These are phyloP conservation scores for sorghum (Sorghum bicolor) DNA, from an alignment of 176 grass and related monocot genomes.

Conservation along the genomic window DNA sequence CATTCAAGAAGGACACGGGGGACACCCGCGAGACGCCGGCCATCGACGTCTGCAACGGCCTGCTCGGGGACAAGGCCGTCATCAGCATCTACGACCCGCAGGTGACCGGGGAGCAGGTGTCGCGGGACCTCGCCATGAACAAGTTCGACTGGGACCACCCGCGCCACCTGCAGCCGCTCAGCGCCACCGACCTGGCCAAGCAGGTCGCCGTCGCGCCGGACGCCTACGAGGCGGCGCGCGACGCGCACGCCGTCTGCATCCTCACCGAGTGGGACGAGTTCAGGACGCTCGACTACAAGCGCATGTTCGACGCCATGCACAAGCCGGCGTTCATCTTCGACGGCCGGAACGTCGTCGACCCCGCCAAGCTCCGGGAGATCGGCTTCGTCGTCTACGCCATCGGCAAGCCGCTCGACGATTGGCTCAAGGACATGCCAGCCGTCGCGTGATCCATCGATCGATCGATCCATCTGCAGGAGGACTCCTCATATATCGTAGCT, in stretches of 20 bases:
- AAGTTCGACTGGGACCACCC: slow-evolving; percentile 87
- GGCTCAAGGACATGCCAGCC: slow-evolving; percentile 46
- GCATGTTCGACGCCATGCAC: slow-evolving; percentile 49
- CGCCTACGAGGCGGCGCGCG: slow-evolving; percentile 37
- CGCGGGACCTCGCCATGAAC: slow-evolving; percentile 71
- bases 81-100: slow-evolving; percentile 80
- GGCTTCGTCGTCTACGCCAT: slow-evolving; percentile 51
- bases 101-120: slow-evolving; percentile 67
- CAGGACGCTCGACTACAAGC: slow-evolving; percentile 32
- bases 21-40: slow-evolving; percentile 44
- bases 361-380: slow-evolving; percentile 41
- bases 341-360: slow-evolving; percentile 45
- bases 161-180: slow-evolving; percentile 67
- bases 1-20: slow-evolving; percentile 49
- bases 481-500: not conserved
- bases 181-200: slow-evolving; percentile 4
- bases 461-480: not conserved
- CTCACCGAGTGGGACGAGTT: slow-evolving; percentile 63
- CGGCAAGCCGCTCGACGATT: slow-evolving; percentile 44
- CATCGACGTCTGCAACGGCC: slow-evolving; percentile 42
- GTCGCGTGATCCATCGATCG: slow-evolving; percentile 5
- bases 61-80: slow-evolving; percentile 45
- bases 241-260: slow-evolving; percentile 48
- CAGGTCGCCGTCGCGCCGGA: slow-evolving; percentile 31
- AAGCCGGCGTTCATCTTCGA: slow-evolving; percentile 62